Evolutionary conservation across 129 eudicot genomes (phyloP).

Genomic region (Lactuca saligna): DNA sequence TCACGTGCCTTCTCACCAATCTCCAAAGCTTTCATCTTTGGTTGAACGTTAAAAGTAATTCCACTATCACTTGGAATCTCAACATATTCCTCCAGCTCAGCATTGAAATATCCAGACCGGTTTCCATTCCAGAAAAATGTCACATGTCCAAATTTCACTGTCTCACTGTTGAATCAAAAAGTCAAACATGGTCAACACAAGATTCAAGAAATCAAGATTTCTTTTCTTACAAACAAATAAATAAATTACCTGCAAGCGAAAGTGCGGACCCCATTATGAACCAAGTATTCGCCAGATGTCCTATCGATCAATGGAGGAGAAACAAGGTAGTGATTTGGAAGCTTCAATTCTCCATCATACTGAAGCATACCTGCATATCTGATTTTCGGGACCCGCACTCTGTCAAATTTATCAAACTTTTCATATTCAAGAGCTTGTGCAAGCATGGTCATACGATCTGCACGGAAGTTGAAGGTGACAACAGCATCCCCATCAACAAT

Average conservation of each 20-base stretch:
- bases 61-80: slow-evolving; percentile 93
- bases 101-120: slow-evolving; percentile 85
- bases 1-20: slow-evolving; percentile 90
- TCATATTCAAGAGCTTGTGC: slow-evolving; percentile 94
- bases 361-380: slow-evolving; percentile 98
- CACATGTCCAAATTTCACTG: slow-evolving; percentile 94
- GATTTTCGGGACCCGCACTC: slow-evolving; percentile 81
- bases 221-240: not conserved
- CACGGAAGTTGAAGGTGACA: slow-evolving; percentile 81
- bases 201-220: not conserved
- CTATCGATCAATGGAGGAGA: slow-evolving; percentile 93
- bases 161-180: slow-evolving; percentile 54
- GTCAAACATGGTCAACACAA: not conserved
- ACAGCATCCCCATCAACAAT: slow-evolving; percentile 94
- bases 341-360: slow-evolving; percentile 93
- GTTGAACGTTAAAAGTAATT: slow-evolving; percentile 79
- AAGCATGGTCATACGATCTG: slow-evolving; percentile 94
- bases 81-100: slow-evolving; percentile 86
- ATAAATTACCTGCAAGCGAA: slow-evolving; percentile 87
- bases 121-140: slow-evolving; percentile 99
- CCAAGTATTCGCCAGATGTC: slow-evolving; percentile 91
- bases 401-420: slow-evolving; percentile 78
- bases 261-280: slow-evolving; percentile 74
- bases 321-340: slow-evolving; percentile 87
- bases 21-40: slow-evolving; percentile 92